phyloP scores from a whole-genome alignment of 768 basidiomycete genomes.

The Mycena galericulata region DNA sequence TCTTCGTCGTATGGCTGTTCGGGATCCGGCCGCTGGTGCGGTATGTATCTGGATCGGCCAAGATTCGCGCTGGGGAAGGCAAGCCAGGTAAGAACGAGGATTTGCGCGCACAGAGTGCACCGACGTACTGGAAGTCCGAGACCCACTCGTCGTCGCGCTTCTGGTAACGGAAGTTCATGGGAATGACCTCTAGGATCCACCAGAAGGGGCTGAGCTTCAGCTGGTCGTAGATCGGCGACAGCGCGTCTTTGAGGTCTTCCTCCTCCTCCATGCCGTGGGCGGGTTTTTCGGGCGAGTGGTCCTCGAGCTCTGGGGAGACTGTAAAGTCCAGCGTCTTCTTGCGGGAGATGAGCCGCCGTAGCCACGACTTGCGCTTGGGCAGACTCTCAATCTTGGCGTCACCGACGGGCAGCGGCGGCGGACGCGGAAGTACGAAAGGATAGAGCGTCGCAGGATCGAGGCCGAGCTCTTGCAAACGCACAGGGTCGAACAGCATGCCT shows the following conservation, averaged over 20 bases:
- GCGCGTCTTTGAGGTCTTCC: slow-evolving; percentile 71
- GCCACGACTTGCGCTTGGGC: slow-evolving; percentile 10
- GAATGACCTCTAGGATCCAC: slow-evolving; percentile 78
- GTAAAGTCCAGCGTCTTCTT: background rate
- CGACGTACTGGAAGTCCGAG: slow-evolving; percentile 47
- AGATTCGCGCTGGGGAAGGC: slow-evolving; percentile 49
- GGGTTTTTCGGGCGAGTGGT: background rate
- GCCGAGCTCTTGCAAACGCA: slow-evolving; percentile 59
- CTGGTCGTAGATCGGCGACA: slow-evolving; percentile 71
- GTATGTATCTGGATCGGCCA: slow-evolving; percentile 53
- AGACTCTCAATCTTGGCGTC: slow-evolving; percentile 12
- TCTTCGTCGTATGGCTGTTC: background rate
- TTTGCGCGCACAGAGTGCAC: background rate
- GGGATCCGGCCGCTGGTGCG: slow-evolving; percentile 46
- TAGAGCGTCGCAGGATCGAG: slow-evolving; percentile 62
- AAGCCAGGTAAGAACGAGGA: background rate
- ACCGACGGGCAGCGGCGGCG: slow-evolving; percentile 46
- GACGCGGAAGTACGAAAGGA: slow-evolving; percentile 53
- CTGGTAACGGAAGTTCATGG: slow-evolving; percentile 55
- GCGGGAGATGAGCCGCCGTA: slow-evolving; percentile 10
- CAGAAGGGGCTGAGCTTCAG: slow-evolving; percentile 59
- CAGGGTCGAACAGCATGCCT: slow-evolving; percentile 70
- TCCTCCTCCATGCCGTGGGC: slow-evolving; percentile 61
- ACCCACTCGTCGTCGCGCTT: slow-evolving; percentile 52
- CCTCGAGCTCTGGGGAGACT: slow-evolving; percentile 26